phyloP scores from a whole-genome alignment of 305 asterid genomes.

The Solanum hybrid region DNA sequence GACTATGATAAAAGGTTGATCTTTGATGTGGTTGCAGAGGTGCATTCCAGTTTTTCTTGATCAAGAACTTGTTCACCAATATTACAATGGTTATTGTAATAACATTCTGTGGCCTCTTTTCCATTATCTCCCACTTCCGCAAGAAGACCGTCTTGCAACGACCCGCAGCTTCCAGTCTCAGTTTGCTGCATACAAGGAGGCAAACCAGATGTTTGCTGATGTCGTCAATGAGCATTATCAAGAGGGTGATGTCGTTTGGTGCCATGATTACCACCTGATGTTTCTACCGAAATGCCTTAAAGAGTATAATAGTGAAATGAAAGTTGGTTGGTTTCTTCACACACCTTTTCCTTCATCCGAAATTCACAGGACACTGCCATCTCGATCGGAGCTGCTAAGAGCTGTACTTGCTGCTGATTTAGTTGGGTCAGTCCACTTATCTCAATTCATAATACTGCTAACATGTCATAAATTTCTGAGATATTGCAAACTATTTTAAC shows the following conservation, averaged over 20 bases:
- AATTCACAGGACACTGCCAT: constrained; percentile 78
- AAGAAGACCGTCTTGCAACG: constrained; percentile 87
- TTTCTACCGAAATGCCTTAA: constrained; percentile 78
- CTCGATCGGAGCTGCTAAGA: constrained; percentile 66
- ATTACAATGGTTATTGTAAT: constrained; percentile 83
- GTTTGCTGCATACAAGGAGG: constrained; percentile 79
- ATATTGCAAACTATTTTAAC: neutral
- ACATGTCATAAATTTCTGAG: neutral
- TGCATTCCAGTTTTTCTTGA: constrained; percentile 90
- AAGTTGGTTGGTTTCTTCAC: constrained; percentile 95
- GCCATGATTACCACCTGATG: constrained; percentile 93
- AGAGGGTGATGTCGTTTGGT: constrained; percentile 88
- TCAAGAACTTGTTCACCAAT: constrained; percentile 76
- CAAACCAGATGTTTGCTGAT: constrained; percentile 83
- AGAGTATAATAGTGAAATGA: constrained; percentile 56
- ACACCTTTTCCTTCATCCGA: constrained; percentile 92
- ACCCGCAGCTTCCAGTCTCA: constrained; percentile 89
- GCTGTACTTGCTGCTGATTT: constrained; percentile 87
- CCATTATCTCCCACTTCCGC: constrained; percentile 90
- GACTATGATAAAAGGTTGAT: neutral
- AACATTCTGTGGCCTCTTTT: constrained; percentile 92
- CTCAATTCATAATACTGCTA: neutral
- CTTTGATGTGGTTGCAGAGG: constrained; percentile 38
- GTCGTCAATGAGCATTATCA: constrained; percentile 69
- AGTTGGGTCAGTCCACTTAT: constrained; percentile 58